Percentiles rank a stretch among this genome's conserved stretches.
Evolutionary conservation across 768 basidiomycete species (phyloP).

Genomic region (Aureoboletus auriporus): DNA sequence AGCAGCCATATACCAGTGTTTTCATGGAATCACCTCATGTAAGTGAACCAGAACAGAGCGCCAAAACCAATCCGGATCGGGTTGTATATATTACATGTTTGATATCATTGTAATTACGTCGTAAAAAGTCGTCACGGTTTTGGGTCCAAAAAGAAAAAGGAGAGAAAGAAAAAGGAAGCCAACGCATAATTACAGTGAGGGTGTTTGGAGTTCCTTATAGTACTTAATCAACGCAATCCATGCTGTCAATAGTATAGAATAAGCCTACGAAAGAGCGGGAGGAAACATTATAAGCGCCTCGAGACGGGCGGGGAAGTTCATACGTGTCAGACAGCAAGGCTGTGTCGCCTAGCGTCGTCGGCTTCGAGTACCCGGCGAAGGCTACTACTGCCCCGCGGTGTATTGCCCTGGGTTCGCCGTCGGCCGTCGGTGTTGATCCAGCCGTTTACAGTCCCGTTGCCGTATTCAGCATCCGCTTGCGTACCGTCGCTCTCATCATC

Average conservation of each 20-base stretch:
- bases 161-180: not conserved
- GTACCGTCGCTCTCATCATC: slow-evolving; percentile 62
- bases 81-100: slow-evolving; percentile 9
- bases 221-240: slow-evolving; percentile 17
- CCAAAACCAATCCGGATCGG: not conserved
- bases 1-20: too few species aligned
- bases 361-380: slow-evolving; percentile 35
- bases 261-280: slow-evolving; percentile 24
- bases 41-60: not conserved
- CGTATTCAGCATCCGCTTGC: slow-evolving; percentile 69
- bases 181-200: slow-evolving; percentile 28
- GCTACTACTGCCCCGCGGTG: slow-evolving; percentile 18
- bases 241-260: slow-evolving; percentile 34
- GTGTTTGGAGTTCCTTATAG: slow-evolving; percentile 16
- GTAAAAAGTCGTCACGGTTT: slow-evolving; percentile 21
- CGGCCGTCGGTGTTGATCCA: slow-evolving; percentile 60
- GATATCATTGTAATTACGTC: slow-evolving; percentile 24
- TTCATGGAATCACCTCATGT: too few species aligned
- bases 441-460: slow-evolving; percentile 33
- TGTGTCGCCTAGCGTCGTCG: slow-evolving; percentile 60
- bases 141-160: slow-evolving; percentile 4
- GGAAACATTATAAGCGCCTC: slow-evolving; percentile 14
- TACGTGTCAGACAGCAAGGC: slow-evolving; percentile 55
- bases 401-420: slow-evolving; percentile 35
- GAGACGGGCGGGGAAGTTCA: slow-evolving; percentile 13